A percentile compares a stretch with the other conserved stretches of the same genome.
phyloP scores from a whole-genome alignment of 306 rosid genomes.

The Vigna reflexopilosa region DNA sequence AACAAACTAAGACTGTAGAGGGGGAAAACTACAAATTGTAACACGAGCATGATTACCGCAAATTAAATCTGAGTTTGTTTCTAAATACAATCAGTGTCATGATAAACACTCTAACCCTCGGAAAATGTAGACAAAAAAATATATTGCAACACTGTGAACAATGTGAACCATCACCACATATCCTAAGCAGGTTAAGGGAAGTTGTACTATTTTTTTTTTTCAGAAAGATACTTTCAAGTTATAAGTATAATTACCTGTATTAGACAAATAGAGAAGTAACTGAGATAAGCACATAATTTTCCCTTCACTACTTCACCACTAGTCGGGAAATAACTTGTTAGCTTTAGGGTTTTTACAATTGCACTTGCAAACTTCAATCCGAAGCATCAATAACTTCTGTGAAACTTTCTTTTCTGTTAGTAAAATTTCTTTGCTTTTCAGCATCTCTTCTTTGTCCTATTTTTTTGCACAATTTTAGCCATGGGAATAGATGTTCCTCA shows the following conservation, averaged over 20 bases:
- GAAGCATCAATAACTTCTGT: not conserved
- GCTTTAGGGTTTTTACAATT: not conserved
- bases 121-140: not conserved
- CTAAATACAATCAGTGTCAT: conserved; percentile 18
- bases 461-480: not conserved
- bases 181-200: conserved; percentile 11
- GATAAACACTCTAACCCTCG: not conserved
- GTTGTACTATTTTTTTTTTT: not conserved
- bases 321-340: not conserved
- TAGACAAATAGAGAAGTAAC: not conserved
- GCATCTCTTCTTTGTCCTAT: not conserved
- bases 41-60: not conserved
- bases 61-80: not conserved
- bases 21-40: too few relatives aligned
- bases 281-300: conserved; percentile 16
- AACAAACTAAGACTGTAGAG: not conserved
- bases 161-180: conserved; percentile 12
- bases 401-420: not conserved
- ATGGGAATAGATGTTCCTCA: not conserved
- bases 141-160: not conserved
- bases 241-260: not conserved
- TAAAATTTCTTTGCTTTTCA: conserved; percentile 11
- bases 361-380: conserved; percentile 3
- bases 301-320: conserved; percentile 10
- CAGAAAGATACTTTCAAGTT: not conserved